phyloP scores from a whole-genome alignment of 2,329 filamentous ascomycete species.

The Colletotrichum cordylinicola region DNA sequence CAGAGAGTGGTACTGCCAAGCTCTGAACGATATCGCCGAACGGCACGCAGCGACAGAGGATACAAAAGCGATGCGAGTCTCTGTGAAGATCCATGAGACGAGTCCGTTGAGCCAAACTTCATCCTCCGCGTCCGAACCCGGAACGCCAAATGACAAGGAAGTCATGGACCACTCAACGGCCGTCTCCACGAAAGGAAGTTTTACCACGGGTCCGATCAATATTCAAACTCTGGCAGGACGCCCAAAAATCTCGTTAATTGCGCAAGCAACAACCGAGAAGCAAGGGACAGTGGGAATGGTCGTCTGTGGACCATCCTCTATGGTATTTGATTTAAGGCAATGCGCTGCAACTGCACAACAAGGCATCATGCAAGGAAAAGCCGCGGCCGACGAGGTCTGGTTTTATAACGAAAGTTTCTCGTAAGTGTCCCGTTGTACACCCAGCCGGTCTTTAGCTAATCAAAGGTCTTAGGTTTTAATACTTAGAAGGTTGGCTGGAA shows the following conservation, averaged over 20 bases:
- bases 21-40: neutral
- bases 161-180: neutral
- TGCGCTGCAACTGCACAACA: conserved; percentile 26
- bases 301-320: conserved; percentile 28
- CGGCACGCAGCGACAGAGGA: neutral
- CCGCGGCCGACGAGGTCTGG: conserved; percentile 26
- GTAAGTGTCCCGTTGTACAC: conserved; percentile 4
- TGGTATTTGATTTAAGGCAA: conserved; percentile 26
- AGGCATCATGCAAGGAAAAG: neutral
- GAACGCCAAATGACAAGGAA: neutral
- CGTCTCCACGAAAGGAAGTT: neutral
- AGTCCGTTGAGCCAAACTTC: neutral
- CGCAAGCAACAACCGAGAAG: neutral
- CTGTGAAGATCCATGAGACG: neutral
- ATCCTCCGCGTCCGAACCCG: neutral
- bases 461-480: neutral
- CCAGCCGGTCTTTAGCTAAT: neutral
- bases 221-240: conserved; percentile 8
- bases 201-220: neutral
- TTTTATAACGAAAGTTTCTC: conserved; percentile 30
- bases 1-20: conserved; percentile 9
- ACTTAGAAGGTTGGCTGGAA: neutral
- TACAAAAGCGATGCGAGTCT: neutral
- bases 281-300: conserved; percentile 24
- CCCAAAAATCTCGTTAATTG: conserved; percentile 16